Evolutionary conservation across 352 stramenopile genomes (phyloP), one percentile per base, ranked within the genome.

Genomic region (Phytophthora constricta): DNA sequence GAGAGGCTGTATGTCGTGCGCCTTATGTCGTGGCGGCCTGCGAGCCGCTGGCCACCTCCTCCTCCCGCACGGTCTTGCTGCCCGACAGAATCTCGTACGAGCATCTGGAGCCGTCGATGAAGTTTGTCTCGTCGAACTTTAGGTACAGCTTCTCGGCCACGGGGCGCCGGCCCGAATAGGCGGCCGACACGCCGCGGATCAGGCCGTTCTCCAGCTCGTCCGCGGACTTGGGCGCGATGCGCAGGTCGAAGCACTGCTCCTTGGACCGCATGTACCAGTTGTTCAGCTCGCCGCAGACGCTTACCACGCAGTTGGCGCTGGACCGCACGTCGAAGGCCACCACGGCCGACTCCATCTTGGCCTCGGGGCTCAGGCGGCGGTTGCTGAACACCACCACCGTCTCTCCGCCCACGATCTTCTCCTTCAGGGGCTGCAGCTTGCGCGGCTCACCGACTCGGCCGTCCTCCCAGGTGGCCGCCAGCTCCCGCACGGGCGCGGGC

Each of bases 61-160:
- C 58, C 46, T 70, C 42, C n/a, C 65, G 68, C 51, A 90, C 69
- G 4, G 61, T 83, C 78, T 93, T 93, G 69, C 57, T 80, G 58
- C 82, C 85, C 5, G 74, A 76, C 16, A 91, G 63, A 55, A 93
- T 81, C 65, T 90, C 72, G 65, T 93, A 93, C 65, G 87, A 57
- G 71, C 85, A 93, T 42, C 56, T 69, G 10, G 71, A 81, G 57
- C 76, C 81, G 70, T 90, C 79, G 53, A 93, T 91, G 33, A 89
- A 89, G 69, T 93, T 93, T 26, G 72, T 81, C 39, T 78, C 68
- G 69, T 93, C 85, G 52, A 93, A 93, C 61, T 93, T 93, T 50
- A 93, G 75, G 63, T 91, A 93, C 46, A 93, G 69, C 51, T 86
- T 89, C 19, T 65, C 75, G 28, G 85, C 85, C 22, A 89, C 77